Evolutionary conservation across 2,329 filamentous ascomycete species (phyloP).

Genomic region (Lomentospora prolificans): DNA sequence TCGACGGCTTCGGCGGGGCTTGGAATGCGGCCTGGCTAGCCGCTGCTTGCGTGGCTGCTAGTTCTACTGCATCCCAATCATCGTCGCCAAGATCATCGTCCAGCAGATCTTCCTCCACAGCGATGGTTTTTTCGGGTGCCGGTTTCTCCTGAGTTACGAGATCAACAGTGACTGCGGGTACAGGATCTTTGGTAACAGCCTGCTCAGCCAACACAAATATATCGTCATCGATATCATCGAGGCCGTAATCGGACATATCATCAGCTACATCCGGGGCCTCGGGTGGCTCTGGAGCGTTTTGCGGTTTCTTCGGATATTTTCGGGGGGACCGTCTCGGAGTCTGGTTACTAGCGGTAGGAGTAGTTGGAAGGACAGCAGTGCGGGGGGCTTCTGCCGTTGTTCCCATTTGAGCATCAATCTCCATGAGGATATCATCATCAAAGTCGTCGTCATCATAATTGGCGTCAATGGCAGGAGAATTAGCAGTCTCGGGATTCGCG

Average conservation of each 20-base stretch:
- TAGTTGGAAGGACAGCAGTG: neutral
- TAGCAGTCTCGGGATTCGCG: constrained; percentile 11
- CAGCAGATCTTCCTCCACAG: constrained; percentile 17
- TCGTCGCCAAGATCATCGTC: constrained; percentile 52
- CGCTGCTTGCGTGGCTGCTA: constrained; percentile 60
- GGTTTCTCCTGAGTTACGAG: constrained; percentile 8
- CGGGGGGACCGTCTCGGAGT: neutral
- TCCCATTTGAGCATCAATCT: constrained; percentile 22
- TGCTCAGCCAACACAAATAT: constrained; percentile 44
- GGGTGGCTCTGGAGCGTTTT: constrained; percentile 11
- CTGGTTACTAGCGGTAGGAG: constrained; percentile 8
- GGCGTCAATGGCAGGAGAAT: constrained; percentile 20
- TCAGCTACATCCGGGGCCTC: neutral
- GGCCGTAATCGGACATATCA: constrained; percentile 40
- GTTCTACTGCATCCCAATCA: constrained; percentile 67
- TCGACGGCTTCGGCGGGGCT: neutral
- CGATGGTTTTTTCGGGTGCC: constrained; percentile 10
- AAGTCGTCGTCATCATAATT: constrained; percentile 50
- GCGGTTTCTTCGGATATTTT: constrained; percentile 5
- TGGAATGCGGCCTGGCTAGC: constrained; percentile 2
- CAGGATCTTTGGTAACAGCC: constrained; percentile 9
- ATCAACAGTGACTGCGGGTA: neutral
- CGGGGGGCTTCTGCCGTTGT: constrained; percentile 8
- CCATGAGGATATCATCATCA: constrained; percentile 49
- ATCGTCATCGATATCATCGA: constrained; percentile 58